phyloP scores from a whole-genome alignment of 768 basidiomycete genomes.

The Suillus americanus region DNA sequence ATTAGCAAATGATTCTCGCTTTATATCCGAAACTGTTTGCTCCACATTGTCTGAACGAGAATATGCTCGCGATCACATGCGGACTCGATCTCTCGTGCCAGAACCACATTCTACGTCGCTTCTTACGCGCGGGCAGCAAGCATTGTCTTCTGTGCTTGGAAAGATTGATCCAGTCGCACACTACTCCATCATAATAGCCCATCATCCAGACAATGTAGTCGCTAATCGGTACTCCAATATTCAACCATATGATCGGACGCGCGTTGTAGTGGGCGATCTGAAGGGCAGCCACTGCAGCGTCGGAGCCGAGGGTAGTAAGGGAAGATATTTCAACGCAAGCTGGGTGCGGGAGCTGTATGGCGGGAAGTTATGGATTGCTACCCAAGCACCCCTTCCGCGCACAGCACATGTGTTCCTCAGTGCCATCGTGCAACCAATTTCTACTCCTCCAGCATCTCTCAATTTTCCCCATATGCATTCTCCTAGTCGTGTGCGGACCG shows the following conservation, averaged over 20 bases:
- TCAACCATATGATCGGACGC: conserved; percentile 79
- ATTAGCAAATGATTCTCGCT: not conserved
- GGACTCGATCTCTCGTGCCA: conserved; percentile 22
- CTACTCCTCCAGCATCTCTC: conserved; percentile 34
- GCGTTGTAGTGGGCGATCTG: conserved; percentile 49
- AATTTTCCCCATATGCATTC: conserved; percentile 11
- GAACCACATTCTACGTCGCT: not conserved
- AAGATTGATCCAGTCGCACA: conserved; percentile 33
- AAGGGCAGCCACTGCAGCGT: not conserved
- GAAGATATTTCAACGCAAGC: conserved; percentile 78
- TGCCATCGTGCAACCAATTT: conserved; percentile 52
- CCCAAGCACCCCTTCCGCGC: conserved; percentile 73
- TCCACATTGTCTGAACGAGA: conserved; percentile 39
- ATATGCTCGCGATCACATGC: conserved; percentile 30
- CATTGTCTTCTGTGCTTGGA: conserved; percentile 10
- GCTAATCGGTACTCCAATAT: conserved; percentile 75
- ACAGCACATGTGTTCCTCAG: conserved; percentile 80
- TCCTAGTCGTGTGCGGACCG: conserved; percentile 58
- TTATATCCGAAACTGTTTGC: conserved; percentile 27
- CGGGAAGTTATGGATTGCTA: conserved; percentile 80
- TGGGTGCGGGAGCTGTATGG: conserved; percentile 81
- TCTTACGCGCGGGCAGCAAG: conserved; percentile 7
- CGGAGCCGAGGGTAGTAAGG: conserved; percentile 21
- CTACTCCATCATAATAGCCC: conserved; percentile 59
- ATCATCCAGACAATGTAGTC: conserved; percentile 39